Base-by-base conservation (phyloP, 2,329 filamentous ascomycete species). In the Fusarium sp. region DNA sequence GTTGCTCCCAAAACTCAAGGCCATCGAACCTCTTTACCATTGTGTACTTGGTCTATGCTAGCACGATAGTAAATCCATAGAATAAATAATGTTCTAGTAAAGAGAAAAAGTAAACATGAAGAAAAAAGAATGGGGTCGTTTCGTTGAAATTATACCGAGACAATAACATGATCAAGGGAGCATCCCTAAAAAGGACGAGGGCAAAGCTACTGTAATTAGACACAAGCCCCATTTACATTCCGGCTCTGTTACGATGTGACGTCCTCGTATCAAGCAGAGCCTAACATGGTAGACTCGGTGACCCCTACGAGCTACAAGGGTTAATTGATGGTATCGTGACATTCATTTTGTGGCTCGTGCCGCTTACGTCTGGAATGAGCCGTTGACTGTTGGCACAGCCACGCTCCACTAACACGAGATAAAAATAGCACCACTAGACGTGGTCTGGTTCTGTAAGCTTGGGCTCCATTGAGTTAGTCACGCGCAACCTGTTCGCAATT, bases 1-100 rank as follows among this genome's bases (percentile, higher is more conserved):
- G 54, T 35, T 60, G 67, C 35, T 71, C 67, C 67, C 67, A 70
- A 43, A 70, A 70, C 6, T 70, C 67, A 3, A 70, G 42, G 19
- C 67, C 67, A 21, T 65, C 53, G 6, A 70, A 67, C 35, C 42
- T 50, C 9, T 71, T 71, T 8, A 35, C 49, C 67, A 70, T 70
- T 8, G 23, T 56, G 35, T 15, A 16, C 4, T 8, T 18, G 15
- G 30, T 49, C 19, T 37, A 35, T 23, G 23, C 11, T 50, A n/a
- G 23, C 23, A 37, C 6, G 1, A 42, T 30, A 11, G 40, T 2
- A 15, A 28, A 32, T 25, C 13, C 25, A 35, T 12, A 40, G 25
- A 42, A 18, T 16, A 16, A 42, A 16, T 12, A 8, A 33, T 11
- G 19, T 10, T 38, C n/a, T 40, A 32, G 23, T 30, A 10, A 35